phyloP scores from a whole-genome alignment of 2,329 filamentous ascomycete species.

The Colletotrichum cuscutae region DNA sequence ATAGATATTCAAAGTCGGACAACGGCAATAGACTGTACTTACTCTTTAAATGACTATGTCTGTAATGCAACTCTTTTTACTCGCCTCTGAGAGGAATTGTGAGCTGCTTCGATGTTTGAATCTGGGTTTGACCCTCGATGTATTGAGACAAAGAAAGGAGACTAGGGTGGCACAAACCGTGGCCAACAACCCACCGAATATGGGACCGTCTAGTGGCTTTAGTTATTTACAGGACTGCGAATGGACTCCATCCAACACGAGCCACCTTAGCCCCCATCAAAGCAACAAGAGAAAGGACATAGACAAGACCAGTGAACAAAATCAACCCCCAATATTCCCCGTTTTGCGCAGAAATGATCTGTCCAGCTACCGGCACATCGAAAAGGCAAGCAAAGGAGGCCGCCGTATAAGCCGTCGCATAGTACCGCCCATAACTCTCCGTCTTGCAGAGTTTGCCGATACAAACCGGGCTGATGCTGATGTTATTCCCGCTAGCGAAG shows the following conservation, averaged over 20 bases:
- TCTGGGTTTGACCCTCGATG: too few species aligned
- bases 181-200: too few species aligned
- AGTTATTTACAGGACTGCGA: slow-evolving; percentile 13
- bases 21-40: too few species aligned
- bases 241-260: slow-evolving; percentile 17
- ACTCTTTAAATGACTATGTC: too few species aligned
- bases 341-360: slow-evolving; percentile 64
- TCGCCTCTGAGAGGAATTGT: too few species aligned
- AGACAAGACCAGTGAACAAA: slow-evolving; percentile 70
- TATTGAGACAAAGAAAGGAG: not conserved
- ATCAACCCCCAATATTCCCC: slow-evolving; percentile 75
- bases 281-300: slow-evolving; percentile 63
- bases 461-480: slow-evolving; percentile 84
- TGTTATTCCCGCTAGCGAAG: slow-evolving; percentile 82
- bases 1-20: too few species aligned
- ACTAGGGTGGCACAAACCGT: too few species aligned
- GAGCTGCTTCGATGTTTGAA: not conserved
- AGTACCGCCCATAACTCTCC: slow-evolving; percentile 85
- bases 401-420: slow-evolving; percentile 88
- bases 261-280: slow-evolving; percentile 66
- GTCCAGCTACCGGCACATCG: slow-evolving; percentile 76
- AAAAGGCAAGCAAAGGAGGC: slow-evolving; percentile 77
- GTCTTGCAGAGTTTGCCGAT: slow-evolving; percentile 85
- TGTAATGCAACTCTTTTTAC: too few species aligned
- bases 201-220: not conserved